Evolutionary conservation across 352 stramenopile species (phyloP), one percentile per base, ranked within the genome.

Genomic region (Aphanomyces invadans): DNA sequence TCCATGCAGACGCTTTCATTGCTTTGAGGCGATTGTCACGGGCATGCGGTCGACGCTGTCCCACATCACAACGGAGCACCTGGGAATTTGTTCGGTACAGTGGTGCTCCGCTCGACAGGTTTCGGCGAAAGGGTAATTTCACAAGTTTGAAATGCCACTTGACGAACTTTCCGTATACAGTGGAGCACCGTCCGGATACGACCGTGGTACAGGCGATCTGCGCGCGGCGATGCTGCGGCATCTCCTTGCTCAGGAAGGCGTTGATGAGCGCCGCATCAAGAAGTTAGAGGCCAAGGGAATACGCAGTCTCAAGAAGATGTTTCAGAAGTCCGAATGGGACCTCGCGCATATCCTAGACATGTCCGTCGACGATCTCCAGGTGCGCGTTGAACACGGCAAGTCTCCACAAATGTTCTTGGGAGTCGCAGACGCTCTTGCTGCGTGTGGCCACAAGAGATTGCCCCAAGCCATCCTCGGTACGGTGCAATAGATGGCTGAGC

Each of bases 311-410:
- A 78, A 78, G 1, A 79, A 89, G 32, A 65, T 89, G 29, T 42
- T 81, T 15, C 75, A 83, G 46, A 76, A 72, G 4, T 74, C 83
- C 49, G 59, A 78, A 1, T 87, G 79, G 75, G 83, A 92, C 44
- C 70, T 86, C 19, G 81, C 83, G 4, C 79, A 87, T 53, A 74
- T 76, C 17, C 73, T 81, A 4, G 81, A 92, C 65, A 55, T 90
- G 39, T 89, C 81, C 2, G 78, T 88, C 62, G 70, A 69, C 28
- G 79, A 85, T 53, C 75, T 74, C 36, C 73, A 79, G 74, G 83
- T 91, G 39, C 36, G 53, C 9, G 23, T 21, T 12, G 29, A 39
- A 21, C 4, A 4, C n/a, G n/a, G n/a, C n/a, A n/a, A n/a, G n/a
- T n/a, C n/a, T n/a, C n/a, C n/a, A n/a, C n/a, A n/a, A n/a, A n/a